Percentiles rank a stretch among this genome's conserved stretches.
Conservation (phyloP, 306 rosid species). For the Ziziphus jujuba region DNA sequence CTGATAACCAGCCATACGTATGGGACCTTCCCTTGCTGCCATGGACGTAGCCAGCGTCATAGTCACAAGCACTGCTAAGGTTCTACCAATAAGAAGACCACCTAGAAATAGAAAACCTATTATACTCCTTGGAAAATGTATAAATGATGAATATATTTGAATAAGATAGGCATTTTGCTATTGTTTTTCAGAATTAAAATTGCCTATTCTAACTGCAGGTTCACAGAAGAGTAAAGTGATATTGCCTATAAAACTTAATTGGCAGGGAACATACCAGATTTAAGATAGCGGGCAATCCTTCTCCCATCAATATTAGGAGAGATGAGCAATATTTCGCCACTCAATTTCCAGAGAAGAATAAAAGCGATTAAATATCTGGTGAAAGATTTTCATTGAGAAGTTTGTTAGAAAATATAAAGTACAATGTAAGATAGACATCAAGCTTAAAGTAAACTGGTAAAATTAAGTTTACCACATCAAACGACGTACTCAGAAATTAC, state of each 20-base stretch:
- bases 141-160: background rate
- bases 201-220: too few species aligned
- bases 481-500: constrained; percentile 96
- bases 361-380: constrained; percentile 80
- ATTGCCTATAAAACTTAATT: background rate
- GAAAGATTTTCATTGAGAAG: constrained; percentile 21
- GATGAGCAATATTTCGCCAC: constrained; percentile 50
- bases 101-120: constrained; percentile 43
- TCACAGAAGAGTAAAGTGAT: too few species aligned
- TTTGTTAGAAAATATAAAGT: constrained; percentile 29
- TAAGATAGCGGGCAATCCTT: constrained; percentile 67
- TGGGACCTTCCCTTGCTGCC: constrained; percentile 88
- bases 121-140: constrained; percentile 18
- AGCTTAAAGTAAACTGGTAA: constrained; percentile 30
- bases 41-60: constrained; percentile 78
- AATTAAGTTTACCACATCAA: constrained; percentile 79
- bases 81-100: constrained; percentile 81
- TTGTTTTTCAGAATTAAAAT: background rate
- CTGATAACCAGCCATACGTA: constrained; percentile 93
- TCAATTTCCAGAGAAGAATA: constrained; percentile 81
- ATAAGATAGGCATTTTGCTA: background rate
- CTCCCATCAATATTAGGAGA: constrained; percentile 62
- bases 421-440: constrained; percentile 32
- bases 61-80: constrained; percentile 75
- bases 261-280: constrained; percentile 60